Evolutionary conservation across 2,329 filamentous ascomycete genomes (phyloP), one percentile per base, ranked within the genome.

Genomic region (Cladophialophora chaetospira): DNA sequence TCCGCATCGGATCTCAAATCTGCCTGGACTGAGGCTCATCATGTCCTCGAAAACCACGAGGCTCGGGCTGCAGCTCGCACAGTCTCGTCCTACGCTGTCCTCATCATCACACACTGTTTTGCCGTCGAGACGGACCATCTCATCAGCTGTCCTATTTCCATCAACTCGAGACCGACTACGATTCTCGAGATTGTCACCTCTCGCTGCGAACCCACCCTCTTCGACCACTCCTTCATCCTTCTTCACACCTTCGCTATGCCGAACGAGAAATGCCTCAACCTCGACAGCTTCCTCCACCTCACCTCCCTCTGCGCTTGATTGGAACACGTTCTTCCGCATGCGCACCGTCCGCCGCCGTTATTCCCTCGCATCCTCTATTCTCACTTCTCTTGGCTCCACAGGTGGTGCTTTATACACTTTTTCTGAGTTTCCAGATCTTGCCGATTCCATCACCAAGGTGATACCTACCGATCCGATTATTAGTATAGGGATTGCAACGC

Each of bases 281-380:
- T 42, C 49, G 17, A n/a, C 40, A 9, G 35, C 48, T 19, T 33
- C 62, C n/a, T 43, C 45, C 38, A 35, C 42, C 15, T 29, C 36
- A 25, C 48, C 49, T 45, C 10, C 45, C 15, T 21, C 25, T n/a
- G 69, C 73, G n/a, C 83, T 92, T 38, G 84, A 91, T 75, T 97
- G 93, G 93, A 88, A 97, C 77, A 86, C 85, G 50, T 97, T 96
- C 79, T 96, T 97, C 80, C 84, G 85, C 71, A 86, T 97, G 58
- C 91, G 93, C 69, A 88, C 91, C 67, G 88, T 86, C 58, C 89
- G 93, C 54, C 87, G 93, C 59, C 85, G 89, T 67, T 88, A 92
- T 77, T 91, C 93, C 71, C 82, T 96, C 33, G 82, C 82, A 47
- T 91, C 91, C 63, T 93, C 89, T 44, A 79, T 91, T 48, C 71